Percentiles rank a stretch among this genome's conserved stretches.
Conservation (phyloP, 495 filamentous ascomycete genomes). For the Cudoniella acicularis region DNA sequence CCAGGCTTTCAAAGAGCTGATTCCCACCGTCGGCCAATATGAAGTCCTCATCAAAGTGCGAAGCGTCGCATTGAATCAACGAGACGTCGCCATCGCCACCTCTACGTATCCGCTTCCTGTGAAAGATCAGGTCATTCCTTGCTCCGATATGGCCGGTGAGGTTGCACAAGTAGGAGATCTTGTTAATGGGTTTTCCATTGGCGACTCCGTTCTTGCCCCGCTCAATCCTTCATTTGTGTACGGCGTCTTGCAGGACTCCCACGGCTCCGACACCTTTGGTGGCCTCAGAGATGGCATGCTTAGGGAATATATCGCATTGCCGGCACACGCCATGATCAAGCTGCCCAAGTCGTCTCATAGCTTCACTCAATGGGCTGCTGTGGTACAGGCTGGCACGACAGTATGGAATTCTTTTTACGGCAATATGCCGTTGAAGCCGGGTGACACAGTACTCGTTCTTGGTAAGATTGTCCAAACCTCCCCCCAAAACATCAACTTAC, state of each 20-base stretch:
- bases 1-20: constrained; percentile 11
- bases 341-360: constrained; percentile 55
- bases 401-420: constrained; percentile 81
- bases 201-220: constrained; percentile 66
- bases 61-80: constrained; percentile 73
- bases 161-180: constrained; percentile 62
- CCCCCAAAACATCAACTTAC: no score
- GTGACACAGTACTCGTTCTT: constrained; percentile 68
- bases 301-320: constrained; percentile 64
- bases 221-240: constrained; percentile 73
- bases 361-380: constrained; percentile 57
- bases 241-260: constrained; percentile 39
- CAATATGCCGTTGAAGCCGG: constrained; percentile 50
- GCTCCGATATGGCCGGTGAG: constrained; percentile 70
- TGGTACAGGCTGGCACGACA: constrained; percentile 70
- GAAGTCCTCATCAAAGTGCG: constrained; percentile 37
- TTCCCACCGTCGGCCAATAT: constrained; percentile 11
- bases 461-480: no score
- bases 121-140: constrained; percentile 40
- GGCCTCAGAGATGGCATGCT: constrained; percentile 69
- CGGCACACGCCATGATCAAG: constrained; percentile 54
- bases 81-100: constrained; percentile 70
- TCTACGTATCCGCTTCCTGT: constrained; percentile 27
- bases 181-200: constrained; percentile 53
- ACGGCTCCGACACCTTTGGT: constrained; percentile 48